phyloP scores from a whole-genome alignment of 2,329 filamentous ascomycete genomes.

The Scedosporium minutisporum region DNA sequence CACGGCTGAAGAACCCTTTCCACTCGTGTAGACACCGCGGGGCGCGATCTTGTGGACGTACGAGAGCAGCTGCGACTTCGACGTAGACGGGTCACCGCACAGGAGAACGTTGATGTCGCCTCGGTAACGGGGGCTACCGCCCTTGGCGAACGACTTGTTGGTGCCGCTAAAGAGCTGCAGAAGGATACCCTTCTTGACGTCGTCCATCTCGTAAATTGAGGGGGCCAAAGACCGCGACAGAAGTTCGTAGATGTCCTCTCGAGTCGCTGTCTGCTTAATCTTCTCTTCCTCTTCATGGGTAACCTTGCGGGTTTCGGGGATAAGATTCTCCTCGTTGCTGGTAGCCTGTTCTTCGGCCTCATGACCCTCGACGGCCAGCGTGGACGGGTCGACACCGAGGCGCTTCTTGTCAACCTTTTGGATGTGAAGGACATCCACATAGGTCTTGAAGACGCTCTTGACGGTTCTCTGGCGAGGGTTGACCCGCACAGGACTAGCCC shows the following conservation, averaged over 20 bases:
- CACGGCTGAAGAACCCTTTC: slow-evolving; percentile 71
- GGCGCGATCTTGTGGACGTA: slow-evolving; percentile 98
- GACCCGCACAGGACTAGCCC: slow-evolving; percentile 83
- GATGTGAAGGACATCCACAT: slow-evolving; percentile 88
- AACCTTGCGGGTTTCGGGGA: slow-evolving; percentile 78
- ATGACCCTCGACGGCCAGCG: slow-evolving; percentile 72
- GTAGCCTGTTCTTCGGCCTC: slow-evolving; percentile 44
- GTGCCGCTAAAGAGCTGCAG: slow-evolving; percentile 95
- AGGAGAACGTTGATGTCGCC: slow-evolving; percentile 96
- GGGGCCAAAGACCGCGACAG: slow-evolving; percentile 84
- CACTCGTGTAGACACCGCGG: slow-evolving; percentile 72
- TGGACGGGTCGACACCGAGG: slow-evolving; percentile 83
- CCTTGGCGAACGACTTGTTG: slow-evolving; percentile 96
- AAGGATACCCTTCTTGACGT: slow-evolving; percentile 96
- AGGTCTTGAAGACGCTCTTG: slow-evolving; percentile 96
- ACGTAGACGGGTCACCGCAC: slow-evolving; percentile 91
- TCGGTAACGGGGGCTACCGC: slow-evolving; percentile 88
- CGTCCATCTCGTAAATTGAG: slow-evolving; percentile 95
- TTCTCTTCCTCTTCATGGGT: slow-evolving; percentile 78
- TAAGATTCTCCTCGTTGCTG: slow-evolving; percentile 47
- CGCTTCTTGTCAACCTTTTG: slow-evolving; percentile 95
- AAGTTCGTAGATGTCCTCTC: slow-evolving; percentile 86
- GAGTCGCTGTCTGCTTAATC: slow-evolving; percentile 70
- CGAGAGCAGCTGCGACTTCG: slow-evolving; percentile 87
- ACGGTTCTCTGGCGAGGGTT: slow-evolving; percentile 88